Percentiles rank a stretch among this genome's conserved stretches.
Evolutionary conservation across 495 filamentous ascomycete species (phyloP).

Genomic region (Umbilicaria muhlenbergii): DNA sequence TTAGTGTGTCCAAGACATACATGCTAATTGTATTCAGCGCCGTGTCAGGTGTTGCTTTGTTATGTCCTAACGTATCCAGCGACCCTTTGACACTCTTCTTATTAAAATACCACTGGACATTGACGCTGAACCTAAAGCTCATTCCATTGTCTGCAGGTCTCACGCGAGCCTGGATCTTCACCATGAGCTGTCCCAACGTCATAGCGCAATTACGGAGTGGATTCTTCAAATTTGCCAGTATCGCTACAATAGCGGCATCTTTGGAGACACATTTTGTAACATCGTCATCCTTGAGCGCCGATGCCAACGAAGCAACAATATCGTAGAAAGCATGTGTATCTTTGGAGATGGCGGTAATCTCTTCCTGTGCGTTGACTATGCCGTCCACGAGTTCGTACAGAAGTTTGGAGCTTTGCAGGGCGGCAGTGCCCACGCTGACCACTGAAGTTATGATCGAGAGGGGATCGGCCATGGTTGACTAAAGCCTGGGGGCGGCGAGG

Average conservation of each 20-base stretch:
- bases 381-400: conserved; percentile 2
- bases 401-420: not conserved
- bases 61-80: not conserved
- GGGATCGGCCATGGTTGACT: not conserved
- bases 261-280: not conserved
- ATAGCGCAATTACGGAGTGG: conserved; percentile 2
- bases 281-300: conserved; percentile 1
- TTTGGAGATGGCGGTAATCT: conserved; percentile 1
- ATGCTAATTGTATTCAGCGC: conserved; percentile 1
- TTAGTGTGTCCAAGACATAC: not conserved
- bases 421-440: not conserved
- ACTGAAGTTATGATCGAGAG: conserved; percentile 1
- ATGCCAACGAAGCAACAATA: conserved; percentile 1
- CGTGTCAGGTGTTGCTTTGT: conserved; percentile 3
- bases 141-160: conserved; percentile 1
- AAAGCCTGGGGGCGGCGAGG: not conserved
- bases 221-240: conserved; percentile 1
- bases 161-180: conserved; percentile 2
- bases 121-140: not conserved
- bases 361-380: conserved; percentile 2
- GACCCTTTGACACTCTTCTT: conserved; percentile 2
- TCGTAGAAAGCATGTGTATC: conserved; percentile 5
- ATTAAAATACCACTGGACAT: conserved; percentile 5
- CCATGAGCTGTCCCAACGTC: conserved; percentile 1
- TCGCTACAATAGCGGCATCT: not conserved